Base-by-base conservation (phyloP, 768 basidiomycete species). In the Rhizopogon roseolus region DNA sequence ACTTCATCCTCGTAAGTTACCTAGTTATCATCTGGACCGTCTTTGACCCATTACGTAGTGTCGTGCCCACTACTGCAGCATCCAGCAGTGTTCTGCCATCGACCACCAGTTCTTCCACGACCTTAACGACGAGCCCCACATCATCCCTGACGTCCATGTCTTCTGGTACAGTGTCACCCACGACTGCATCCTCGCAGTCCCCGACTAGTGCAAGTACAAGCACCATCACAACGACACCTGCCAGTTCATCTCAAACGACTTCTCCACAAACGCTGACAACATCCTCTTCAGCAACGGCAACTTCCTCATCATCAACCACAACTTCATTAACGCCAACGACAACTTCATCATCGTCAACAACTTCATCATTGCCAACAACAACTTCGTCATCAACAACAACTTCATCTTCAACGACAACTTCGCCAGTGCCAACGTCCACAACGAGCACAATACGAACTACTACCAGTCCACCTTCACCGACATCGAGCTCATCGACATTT, bases 1-100 rank as follows among this genome's bases (percentile, higher is more conserved):
- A 49, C 62, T 39, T 51, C 52, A 25, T 50, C 60, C 42, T 55
- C 53, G 68, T 71, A 54, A 64, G 69, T 51, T 28, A 34, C 39
- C 25, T 34, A 28, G 19, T 40, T 46, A 45, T 27, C 17, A 29
- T 58, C 22, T 49, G 39, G 56, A 52, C 19, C 2, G 34, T 16
- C 19, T 13, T 36, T 58, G 53, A 69, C 54, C 44, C 59, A 36
- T 58, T 49, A 29, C 42, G 29, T 62, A 55, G 63, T 46, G 50
- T 41, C 48, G 44, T 41, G 40, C 52, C 50, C 41, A 49, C 53
- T 19, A 60, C 63, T 54, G 13, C 60, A 16, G 38, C 16, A 27
- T 51, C 64, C 38, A 53, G 37, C 62, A 55, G 62, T 52, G 52
- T 41, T 38, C 36, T 32, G 27, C 49, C 52, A 46, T 50, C 46